Conservation (phyloP, 176 grass and related monocot species). For the Aegilops tauschii region DNA sequence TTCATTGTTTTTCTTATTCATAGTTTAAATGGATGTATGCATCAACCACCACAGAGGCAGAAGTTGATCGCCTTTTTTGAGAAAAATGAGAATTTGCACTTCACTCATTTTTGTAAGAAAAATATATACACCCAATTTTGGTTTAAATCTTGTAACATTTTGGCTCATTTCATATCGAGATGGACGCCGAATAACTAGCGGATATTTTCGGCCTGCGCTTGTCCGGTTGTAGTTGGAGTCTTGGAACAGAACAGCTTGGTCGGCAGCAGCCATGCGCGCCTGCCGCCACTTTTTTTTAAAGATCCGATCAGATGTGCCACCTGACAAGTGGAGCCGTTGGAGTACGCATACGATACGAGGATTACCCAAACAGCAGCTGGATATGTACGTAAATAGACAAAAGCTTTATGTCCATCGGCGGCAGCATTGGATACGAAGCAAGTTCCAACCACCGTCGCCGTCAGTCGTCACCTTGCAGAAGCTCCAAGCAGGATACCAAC, state of each 20-base stretch:
- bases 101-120: too few relatives aligned
- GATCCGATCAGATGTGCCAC: background rate
- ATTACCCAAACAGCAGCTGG: background rate
- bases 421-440: background rate
- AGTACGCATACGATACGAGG: background rate
- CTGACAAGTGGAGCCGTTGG: constrained; percentile 1
- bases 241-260: background rate
- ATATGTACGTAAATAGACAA: background rate
- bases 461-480: background rate
- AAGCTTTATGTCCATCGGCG: background rate
- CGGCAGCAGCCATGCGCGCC: background rate
- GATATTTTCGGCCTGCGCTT: too few relatives aligned
- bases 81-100: too few relatives aligned
- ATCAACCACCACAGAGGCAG: too few relatives aligned
- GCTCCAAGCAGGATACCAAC: constrained; percentile 9
- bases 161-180: too few relatives aligned
- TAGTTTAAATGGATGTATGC: too few relatives aligned
- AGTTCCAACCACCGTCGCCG: constrained; percentile 1
- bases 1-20: too few relatives aligned
- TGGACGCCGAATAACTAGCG: too few relatives aligned
- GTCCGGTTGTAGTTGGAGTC: background rate
- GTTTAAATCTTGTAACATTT: too few relatives aligned
- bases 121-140: too few relatives aligned
- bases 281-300: background rate
- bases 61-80: too few relatives aligned